Percentiles rank a stretch among this genome's conserved stretches.
Conservation (phyloP, 345 rosid genomes). For the Dipteronia dyeriana region DNA sequence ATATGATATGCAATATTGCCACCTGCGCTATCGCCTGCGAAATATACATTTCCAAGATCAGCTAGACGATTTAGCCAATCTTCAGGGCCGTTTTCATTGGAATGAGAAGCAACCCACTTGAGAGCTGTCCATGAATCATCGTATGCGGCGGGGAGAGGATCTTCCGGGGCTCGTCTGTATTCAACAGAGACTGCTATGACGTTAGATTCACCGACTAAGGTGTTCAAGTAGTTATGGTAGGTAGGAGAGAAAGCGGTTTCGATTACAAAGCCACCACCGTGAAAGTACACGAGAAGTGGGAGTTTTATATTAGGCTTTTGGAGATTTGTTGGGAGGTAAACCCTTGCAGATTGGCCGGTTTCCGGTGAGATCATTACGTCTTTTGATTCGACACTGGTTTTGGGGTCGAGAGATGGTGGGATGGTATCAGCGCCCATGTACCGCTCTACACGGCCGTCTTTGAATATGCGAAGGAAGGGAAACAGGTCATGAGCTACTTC, state of each 20-base stretch:
- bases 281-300: slow-evolving; percentile 40
- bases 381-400: slow-evolving; percentile 51
- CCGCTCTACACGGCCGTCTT: slow-evolving; percentile 59
- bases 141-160: slow-evolving; percentile 28
- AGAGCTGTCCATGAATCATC: slow-evolving; percentile 44
- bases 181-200: slow-evolving; percentile 34
- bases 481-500: slow-evolving; percentile 42
- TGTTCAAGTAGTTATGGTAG: slow-evolving; percentile 33
- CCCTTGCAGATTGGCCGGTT: slow-evolving; percentile 26
- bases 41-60: slow-evolving; percentile 29
- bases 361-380: slow-evolving; percentile 34
- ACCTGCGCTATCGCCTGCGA: slow-evolving; percentile 46
- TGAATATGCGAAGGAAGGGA: slow-evolving; percentile 37
- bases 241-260: slow-evolving; percentile 28
- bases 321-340: slow-evolving; percentile 37
- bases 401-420: slow-evolving; percentile 41
- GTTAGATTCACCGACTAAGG: slow-evolving; percentile 23
- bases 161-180: slow-evolving; percentile 36
- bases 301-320: slow-evolving; percentile 28
- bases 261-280: slow-evolving; percentile 39
- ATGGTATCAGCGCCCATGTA: slow-evolving; percentile 30
- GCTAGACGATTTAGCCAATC: slow-evolving; percentile 33
- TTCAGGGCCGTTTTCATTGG: slow-evolving; percentile 33
- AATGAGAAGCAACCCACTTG: slow-evolving; percentile 36
- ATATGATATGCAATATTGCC: slow-evolving; percentile 41